Evolutionary conservation across 345 rosid species (phyloP), one percentile per base, ranked within the genome.

Genomic region (Xanthoceras sorbifolium): DNA sequence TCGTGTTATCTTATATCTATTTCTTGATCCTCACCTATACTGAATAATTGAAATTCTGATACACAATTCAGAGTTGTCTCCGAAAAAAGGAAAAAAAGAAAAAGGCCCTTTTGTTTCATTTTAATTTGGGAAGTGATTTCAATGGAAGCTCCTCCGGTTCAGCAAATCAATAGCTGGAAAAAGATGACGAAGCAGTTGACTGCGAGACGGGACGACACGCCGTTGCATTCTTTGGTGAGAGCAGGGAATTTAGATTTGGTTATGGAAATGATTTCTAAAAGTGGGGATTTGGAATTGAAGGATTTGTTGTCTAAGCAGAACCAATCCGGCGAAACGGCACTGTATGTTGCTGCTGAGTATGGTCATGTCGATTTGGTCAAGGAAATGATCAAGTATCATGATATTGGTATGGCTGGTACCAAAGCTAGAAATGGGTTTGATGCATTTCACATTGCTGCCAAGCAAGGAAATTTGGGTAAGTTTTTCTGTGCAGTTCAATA

Each of bases 391-490:
- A 87, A 83, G 80, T 78, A 81, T 77, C 88, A 80, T 52, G 98
- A 90, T 79, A 66, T 80, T 65, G 82, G 52, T 48, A 78, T 82
- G 76, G 97, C 99, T n/a, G 86, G 73, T 66, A 76, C 85, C 36
- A 93, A 86, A 81, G 97, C 99, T 5, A 87, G 85, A 77, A 93
- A 93, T 66, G 94, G 98, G 18, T 92, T 78, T 65, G 99, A 95
- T 77, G 93, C 99, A 20, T 93, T 93, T 76, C 98, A 93, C 67
- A 79, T 92, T 72, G 99, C 98, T 80, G 94, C 98, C 52, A 93
- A 90, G 89, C 92, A 89, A 79, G 99, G 98, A 34, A 23, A 89
- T 65, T 82, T 93, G 68, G 86, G 99, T 93, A 78, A 79, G 89
- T 63, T 74, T 81, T 54, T 68, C 31, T 3, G 5, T 7, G 9